Percentiles rank a stretch among this genome's conserved stretches.
phyloP scores from a whole-genome alignment of 495 filamentous ascomycete genomes.

The Xylaria scruposa region DNA sequence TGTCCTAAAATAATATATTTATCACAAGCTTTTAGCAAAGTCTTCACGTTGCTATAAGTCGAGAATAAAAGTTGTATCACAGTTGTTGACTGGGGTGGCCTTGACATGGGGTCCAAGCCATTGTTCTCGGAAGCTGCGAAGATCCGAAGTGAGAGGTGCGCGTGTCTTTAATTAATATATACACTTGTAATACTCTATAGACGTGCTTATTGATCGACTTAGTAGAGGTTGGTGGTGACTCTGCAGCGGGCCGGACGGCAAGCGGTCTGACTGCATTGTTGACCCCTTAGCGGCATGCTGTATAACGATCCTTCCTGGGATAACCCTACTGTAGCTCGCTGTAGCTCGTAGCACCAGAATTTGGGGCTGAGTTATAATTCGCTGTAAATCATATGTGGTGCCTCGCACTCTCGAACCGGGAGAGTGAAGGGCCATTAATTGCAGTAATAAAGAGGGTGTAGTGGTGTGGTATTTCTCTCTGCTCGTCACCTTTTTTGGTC shows the following conservation, averaged over 20 bases:
- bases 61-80: background rate
- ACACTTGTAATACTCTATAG: background rate
- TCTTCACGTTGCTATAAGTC: background rate
- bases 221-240: constrained; percentile 14
- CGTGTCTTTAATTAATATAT: constrained; percentile 13
- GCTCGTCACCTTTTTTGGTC: constrained; percentile 7
- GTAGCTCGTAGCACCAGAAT: constrained; percentile 4
- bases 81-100: background rate
- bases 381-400: constrained; percentile 8
- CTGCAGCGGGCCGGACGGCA: constrained; percentile 25
- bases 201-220: background rate
- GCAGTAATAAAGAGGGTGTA: constrained; percentile 5
- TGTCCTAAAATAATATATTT: background rate
- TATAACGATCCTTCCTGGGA: background rate
- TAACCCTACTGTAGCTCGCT: background rate
- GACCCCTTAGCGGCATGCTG: background rate
- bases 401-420: background rate
- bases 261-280: constrained; percentile 18
- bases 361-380: background rate
- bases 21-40: background rate
- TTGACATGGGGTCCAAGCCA: background rate
- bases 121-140: background rate
- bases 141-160: background rate
- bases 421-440: background rate
- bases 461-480: constrained; percentile 14